These are phyloP conservation scores for Hyphopichia burtonii DNA, from an alignment of 1,139 yeast species.

Conservation along the genomic window DNA sequence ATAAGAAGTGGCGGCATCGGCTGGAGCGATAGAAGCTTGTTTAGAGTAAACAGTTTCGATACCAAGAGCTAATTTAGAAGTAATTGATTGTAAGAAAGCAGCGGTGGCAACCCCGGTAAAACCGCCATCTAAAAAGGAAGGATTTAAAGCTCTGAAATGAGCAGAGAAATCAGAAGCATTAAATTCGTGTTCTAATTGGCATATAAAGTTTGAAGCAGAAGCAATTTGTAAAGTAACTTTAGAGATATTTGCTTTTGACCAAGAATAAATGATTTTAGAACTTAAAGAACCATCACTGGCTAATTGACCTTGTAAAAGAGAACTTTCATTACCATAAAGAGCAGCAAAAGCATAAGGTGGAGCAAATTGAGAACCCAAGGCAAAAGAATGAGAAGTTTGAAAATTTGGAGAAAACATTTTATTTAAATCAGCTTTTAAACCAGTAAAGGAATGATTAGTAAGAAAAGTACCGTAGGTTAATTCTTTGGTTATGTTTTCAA, in stretches of 20 bases:
- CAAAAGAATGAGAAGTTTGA: constrained; percentile 94
- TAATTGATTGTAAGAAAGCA: constrained; percentile 84
- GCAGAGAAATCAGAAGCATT: constrained; percentile 86
- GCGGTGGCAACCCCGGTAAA: constrained; percentile 84
- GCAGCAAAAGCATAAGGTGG: constrained; percentile 94
- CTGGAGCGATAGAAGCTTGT: constrained; percentile 73
- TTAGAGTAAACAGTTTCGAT: constrained; percentile 88
- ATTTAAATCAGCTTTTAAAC: constrained; percentile 93
- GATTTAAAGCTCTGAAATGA: constrained; percentile 89
- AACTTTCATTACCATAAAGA: constrained; percentile 81
- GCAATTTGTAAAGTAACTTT: constrained; percentile 89
- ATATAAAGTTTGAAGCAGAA: constrained; percentile 88
- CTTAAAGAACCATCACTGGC: constrained; percentile 84
- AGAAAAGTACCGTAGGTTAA: constrained; percentile 91
- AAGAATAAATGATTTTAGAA: constrained; percentile 90
- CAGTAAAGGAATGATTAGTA: constrained; percentile 89
- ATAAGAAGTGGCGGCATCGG: constrained; percentile 89
- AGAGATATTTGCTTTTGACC: constrained; percentile 78
- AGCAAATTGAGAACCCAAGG: constrained; percentile 81
- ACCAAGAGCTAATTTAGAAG: constrained; percentile 85
- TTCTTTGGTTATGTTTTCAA: constrained; percentile 91
- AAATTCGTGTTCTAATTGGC: constrained; percentile 94
- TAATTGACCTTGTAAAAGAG: constrained; percentile 86
- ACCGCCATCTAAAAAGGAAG: constrained; percentile 70
- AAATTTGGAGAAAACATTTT: constrained; percentile 91